Percentiles rank a stretch among this genome's conserved stretches.
Evolutionary conservation across 257 asterid genomes (phyloP).

Genomic region (Phtheirospermum japonicum): DNA sequence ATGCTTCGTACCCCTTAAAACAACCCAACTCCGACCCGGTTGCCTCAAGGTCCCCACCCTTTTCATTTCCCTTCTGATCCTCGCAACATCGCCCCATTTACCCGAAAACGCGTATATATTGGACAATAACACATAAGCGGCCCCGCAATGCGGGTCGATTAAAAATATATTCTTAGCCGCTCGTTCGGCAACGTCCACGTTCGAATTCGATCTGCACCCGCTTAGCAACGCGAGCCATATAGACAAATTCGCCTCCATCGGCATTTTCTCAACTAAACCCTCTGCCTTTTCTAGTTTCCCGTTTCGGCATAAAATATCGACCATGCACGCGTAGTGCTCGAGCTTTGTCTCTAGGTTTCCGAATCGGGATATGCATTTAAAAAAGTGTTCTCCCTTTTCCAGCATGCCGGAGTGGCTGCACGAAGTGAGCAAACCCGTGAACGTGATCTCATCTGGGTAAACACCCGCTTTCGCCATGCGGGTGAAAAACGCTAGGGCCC

Average conservation of each 20-base stretch:
- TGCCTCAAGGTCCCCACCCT: conserved; percentile 42
- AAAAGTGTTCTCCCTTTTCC: conserved; percentile 55
- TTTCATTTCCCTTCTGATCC: conserved; percentile 57
- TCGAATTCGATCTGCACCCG: conserved; percentile 58
- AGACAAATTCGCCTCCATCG: conserved; percentile 51
- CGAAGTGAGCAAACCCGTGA: conserved; percentile 77
- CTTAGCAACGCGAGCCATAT: conserved; percentile 72
- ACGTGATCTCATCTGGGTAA: conserved; percentile 73
- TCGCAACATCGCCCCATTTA: conserved; percentile 72
- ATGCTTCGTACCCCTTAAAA: conserved; percentile 38
- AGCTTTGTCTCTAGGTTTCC: conserved; percentile 39
- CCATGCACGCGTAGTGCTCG: conserved; percentile 88
- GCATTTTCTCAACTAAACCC: conserved; percentile 52
- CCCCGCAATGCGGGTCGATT: conserved; percentile 58
- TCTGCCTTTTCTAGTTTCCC: conserved; percentile 75
- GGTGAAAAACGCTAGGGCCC: conserved; percentile 61
- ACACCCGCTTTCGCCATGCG: conserved; percentile 59
- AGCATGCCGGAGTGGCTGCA: conserved; percentile 92
- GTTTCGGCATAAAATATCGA: conserved; percentile 64
- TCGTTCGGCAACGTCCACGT: conserved; percentile 61
- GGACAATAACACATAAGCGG: conserved; percentile 62
- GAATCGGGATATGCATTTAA: conserved; percentile 32
- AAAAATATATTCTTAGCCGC: conserved; percentile 47
- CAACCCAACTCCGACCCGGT: conserved; percentile 75
- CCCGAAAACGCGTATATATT: conserved; percentile 65